These are phyloP conservation scores for Debaryomyces udenii DNA, from an alignment of 1,139 yeast species.

Conservation along the genomic window DNA sequence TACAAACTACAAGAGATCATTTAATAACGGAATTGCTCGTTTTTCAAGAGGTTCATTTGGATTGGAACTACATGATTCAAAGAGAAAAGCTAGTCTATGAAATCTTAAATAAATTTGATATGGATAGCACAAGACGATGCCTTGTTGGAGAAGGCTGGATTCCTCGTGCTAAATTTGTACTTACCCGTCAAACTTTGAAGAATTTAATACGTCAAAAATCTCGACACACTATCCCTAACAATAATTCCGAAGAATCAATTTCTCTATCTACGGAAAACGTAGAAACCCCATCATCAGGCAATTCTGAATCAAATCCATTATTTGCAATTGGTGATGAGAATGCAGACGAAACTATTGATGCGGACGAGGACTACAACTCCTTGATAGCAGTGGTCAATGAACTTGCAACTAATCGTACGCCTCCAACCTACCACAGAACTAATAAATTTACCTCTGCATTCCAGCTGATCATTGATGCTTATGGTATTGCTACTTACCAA, in stretches of 20 bases:
- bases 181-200: slow-evolving; percentile 29
- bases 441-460: slow-evolving; percentile 92
- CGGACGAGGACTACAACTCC: slow-evolving; percentile 30
- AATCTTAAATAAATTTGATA: slow-evolving; percentile 78
- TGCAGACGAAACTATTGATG: slow-evolving; percentile 22
- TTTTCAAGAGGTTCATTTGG: slow-evolving; percentile 58
- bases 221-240: slow-evolving; percentile 15
- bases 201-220: slow-evolving; percentile 30
- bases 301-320: slow-evolving; percentile 33
- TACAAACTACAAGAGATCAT: slow-evolving; percentile 70
- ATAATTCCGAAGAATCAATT: slow-evolving; percentile 26
- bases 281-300: slow-evolving; percentile 8
- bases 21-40: slow-evolving; percentile 70
- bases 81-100: slow-evolving; percentile 78
- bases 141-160: slow-evolving; percentile 99
- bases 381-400: slow-evolving; percentile 70
- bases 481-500: slow-evolving; percentile 90
- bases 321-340: slow-evolving; percentile 54
- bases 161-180: slow-evolving; percentile 45
- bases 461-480: slow-evolving; percentile 92
- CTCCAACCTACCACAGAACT: slow-evolving; percentile 91
- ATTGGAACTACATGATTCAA: slow-evolving; percentile 47
- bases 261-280: slow-evolving; percentile 20
- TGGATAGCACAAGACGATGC: slow-evolving; percentile 82
- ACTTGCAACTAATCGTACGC: slow-evolving; percentile 76